phyloP scores from a whole-genome alignment of 1,284 basidiomycete species.

The Fomitiporia mediterranea region DNA sequence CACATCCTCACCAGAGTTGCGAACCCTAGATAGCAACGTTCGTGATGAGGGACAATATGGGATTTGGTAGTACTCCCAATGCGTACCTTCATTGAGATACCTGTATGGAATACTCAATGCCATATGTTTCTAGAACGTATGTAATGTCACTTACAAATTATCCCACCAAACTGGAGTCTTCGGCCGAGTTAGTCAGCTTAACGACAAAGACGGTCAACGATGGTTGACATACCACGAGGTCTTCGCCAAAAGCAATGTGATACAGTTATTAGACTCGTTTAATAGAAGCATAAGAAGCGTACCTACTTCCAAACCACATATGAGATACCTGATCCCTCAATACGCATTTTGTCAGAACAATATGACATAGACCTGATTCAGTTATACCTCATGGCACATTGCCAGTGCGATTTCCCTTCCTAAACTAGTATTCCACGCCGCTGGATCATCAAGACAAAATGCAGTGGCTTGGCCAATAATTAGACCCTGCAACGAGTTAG shows the following conservation, averaged over 20 bases:
- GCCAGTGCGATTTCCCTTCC: slow-evolving; percentile 80
- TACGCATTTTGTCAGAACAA: neutral
- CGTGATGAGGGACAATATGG: slow-evolving; percentile 33
- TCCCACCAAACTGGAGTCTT: slow-evolving; percentile 96
- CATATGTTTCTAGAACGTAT: neutral
- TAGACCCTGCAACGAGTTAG: slow-evolving; percentile 49
- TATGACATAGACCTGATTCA: neutral
- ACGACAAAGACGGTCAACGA: slow-evolving; percentile 39
- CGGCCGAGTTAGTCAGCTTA: slow-evolving; percentile 39
- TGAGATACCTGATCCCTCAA: slow-evolving; percentile 39
- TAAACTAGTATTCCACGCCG: slow-evolving; percentile 68
- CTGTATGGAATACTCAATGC: too few species aligned
- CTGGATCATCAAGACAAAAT: slow-evolving; percentile 72
- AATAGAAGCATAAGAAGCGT: neutral
- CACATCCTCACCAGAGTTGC: slow-evolving; percentile 75
- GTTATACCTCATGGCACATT: slow-evolving; percentile 73
- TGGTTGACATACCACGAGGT: slow-evolving; percentile 55
- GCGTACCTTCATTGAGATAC: slow-evolving; percentile 73
- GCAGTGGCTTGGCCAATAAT: slow-evolving; percentile 87
- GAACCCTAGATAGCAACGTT: slow-evolving; percentile 65
- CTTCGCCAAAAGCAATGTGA: slow-evolving; percentile 3
- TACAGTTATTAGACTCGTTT: neutral
- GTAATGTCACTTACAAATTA: slow-evolving; percentile 46
- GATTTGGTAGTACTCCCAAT: neutral
- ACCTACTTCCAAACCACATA: slow-evolving; percentile 59